Evolutionary conservation across 2,329 filamentous ascomycete species (phyloP), one percentile per base, ranked within the genome.

Genomic region (Trichoderma asperellum): DNA sequence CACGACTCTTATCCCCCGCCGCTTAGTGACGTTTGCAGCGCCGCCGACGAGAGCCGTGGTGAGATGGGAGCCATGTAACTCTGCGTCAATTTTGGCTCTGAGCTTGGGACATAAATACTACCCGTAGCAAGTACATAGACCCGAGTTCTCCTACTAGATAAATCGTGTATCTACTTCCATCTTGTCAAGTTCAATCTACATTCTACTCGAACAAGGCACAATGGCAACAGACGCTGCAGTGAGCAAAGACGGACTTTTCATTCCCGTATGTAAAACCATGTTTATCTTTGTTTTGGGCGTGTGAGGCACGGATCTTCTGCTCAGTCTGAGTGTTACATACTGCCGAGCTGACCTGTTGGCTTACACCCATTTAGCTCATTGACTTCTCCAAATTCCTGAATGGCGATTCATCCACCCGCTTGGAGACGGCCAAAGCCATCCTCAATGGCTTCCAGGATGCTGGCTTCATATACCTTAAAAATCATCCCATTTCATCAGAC

Each of bases 391-490:
- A 84, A 55, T 96, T 94, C 79, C 87, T 92, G 29, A 80, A 85
- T 69, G 91, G 91, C 40, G 84, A 85, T 24, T 81, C 86, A 0
- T 75, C 83, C 11, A 83, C 91, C 73, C 91, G 90, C 74, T 82
- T 85, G 62, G 81, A 85, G 55, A 89, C 92, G 1, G 94, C 93
- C 27, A 80, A 88, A 65, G 88, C 91, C 52, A 89, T 97, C 73
- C 88, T 95, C 14, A 77, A 88, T 65, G 94, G 92, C 53, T 97
- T 97, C 82, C 91, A 94, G 75, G 90, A 87, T 1, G 92, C 94
- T 2, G 94, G 94, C 69, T 97, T 97, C 83, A 87, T 97, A 76
- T 97, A 97, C 80, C 87, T 97, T 49, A 90, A 90, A 74, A 92
- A 95, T 79, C 90, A 95, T 73, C 87, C 91, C 52, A 91, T 97